Evolutionary conservation across 2,329 filamentous ascomycete genomes (phyloP).

Genomic region (Venturia asperata): DNA sequence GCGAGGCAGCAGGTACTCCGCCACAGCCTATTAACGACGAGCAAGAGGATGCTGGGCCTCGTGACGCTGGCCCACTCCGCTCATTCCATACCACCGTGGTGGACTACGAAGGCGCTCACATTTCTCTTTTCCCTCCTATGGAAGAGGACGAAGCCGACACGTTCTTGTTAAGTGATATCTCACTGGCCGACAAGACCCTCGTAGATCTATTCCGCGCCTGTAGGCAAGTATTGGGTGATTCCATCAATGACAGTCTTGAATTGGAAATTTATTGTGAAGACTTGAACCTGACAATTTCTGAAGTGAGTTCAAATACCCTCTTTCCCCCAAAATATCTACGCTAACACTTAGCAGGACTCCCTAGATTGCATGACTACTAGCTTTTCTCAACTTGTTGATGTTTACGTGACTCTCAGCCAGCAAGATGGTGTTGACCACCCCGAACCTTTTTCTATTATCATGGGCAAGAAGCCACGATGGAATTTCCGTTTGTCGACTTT

Average conservation of each 20-base stretch:
- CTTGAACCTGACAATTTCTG: conserved; percentile 49
- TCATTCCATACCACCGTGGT: conserved; percentile 44
- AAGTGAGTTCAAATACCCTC: conserved; percentile 39
- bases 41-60: background rate
- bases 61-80: conserved; percentile 10
- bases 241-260: conserved; percentile 51
- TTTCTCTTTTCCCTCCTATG: conserved; percentile 52
- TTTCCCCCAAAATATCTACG: background rate
- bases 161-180: conserved; percentile 51
- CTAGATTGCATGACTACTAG: conserved; percentile 28
- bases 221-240: conserved; percentile 47
- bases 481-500: conserved; percentile 47
- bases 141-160: conserved; percentile 45
- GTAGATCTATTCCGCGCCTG: conserved; percentile 50
- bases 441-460: conserved; percentile 51
- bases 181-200: conserved; percentile 47
- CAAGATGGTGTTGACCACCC: conserved; percentile 51
- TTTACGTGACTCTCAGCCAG: conserved; percentile 52
- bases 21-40: background rate
- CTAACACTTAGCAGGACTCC: conserved; percentile 42
- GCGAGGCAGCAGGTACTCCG: background rate
- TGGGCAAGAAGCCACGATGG: conserved; percentile 50
- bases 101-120: conserved; percentile 49
- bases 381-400: conserved; percentile 46
- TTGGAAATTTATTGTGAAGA: conserved; percentile 49